phyloP scores from a whole-genome alignment of 2,329 filamentous ascomycete species.

The Trichoderma breve region DNA sequence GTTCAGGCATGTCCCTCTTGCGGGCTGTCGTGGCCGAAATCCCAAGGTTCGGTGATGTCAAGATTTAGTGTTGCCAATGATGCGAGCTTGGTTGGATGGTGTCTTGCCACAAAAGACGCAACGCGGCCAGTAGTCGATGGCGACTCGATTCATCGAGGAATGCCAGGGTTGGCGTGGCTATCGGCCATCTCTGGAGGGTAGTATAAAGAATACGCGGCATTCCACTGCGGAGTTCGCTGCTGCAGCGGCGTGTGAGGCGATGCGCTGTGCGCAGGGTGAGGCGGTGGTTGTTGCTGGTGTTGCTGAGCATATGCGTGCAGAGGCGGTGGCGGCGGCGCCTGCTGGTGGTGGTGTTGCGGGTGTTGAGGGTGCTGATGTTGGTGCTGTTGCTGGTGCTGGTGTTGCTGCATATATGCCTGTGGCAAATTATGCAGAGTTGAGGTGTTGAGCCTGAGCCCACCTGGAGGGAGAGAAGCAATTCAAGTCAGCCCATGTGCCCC shows the following conservation, averaged over 20 bases:
- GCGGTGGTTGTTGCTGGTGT: not conserved
- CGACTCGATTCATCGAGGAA: not conserved
- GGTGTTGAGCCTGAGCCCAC: slow-evolving; percentile 34
- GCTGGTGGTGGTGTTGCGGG: slow-evolving; percentile 30
- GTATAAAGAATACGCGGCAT: slow-evolving; percentile 18
- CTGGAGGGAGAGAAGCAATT: not conserved
- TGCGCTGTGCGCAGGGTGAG: slow-evolving; percentile 6
- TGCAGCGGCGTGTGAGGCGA: slow-evolving; percentile 16
- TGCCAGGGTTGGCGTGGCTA: not conserved
- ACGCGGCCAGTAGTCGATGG: not conserved
- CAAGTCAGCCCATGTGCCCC: slow-evolving; percentile 26
- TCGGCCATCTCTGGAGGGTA: not conserved
- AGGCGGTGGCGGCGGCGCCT: not conserved
- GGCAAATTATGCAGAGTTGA: slow-evolving; percentile 23
- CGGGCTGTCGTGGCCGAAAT: not conserved
- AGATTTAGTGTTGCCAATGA: not conserved
- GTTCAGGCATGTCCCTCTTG: not conserved
- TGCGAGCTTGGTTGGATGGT: not conserved
- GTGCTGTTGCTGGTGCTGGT: slow-evolving; percentile 27
- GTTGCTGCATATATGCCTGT: slow-evolving; percentile 32
- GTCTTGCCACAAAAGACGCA: not conserved
- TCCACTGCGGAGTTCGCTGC: slow-evolving; percentile 15
- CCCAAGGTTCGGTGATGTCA: not conserved
- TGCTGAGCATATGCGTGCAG: slow-evolving; percentile 9
- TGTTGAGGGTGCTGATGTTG: slow-evolving; percentile 30